Conservation (phyloP, 2,329 filamentous ascomycete genomes). For the Fusarium papillatum region DNA sequence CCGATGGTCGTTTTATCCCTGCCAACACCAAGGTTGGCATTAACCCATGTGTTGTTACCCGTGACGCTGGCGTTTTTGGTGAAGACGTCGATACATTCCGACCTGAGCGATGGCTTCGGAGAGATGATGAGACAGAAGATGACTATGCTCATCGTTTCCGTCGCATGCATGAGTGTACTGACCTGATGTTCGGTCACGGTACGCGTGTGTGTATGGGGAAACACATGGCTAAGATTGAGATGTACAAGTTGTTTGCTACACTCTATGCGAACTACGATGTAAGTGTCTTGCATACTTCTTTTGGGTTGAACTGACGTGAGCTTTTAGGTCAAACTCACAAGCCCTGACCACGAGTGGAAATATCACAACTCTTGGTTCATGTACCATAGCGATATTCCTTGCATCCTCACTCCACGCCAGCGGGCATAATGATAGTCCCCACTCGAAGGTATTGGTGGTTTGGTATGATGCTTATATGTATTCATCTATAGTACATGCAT, state of each 20-base stretch:
- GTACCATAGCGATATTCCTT: slow-evolving; percentile 37
- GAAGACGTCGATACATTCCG: slow-evolving; percentile 24
- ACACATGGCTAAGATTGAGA: slow-evolving; percentile 35
- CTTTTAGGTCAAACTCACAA: slow-evolving; percentile 15
- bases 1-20: slow-evolving; percentile 25
- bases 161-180: slow-evolving; percentile 30
- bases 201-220: slow-evolving; percentile 34
- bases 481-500: not conserved
- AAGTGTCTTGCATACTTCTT: not conserved
- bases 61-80: slow-evolving; percentile 26
- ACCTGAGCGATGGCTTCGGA: slow-evolving; percentile 27
- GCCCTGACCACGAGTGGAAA: slow-evolving; percentile 18
- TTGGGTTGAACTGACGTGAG: not conserved
- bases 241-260: slow-evolving; percentile 36
- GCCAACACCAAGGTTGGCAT: slow-evolving; percentile 26
- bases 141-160: slow-evolving; percentile 12
- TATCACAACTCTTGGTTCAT: slow-evolving; percentile 39
- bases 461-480: not conserved
- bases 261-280: slow-evolving; percentile 32
- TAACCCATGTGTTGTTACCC: slow-evolving; percentile 31
- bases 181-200: slow-evolving; percentile 36
- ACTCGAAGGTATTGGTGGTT: no score
- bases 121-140: slow-evolving; percentile 10
- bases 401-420: slow-evolving; percentile 16
- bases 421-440: not conserved